Base-by-base conservation (phyloP, 305 asterid genomes). In the Fraxinus xanthoxyloides region DNA sequence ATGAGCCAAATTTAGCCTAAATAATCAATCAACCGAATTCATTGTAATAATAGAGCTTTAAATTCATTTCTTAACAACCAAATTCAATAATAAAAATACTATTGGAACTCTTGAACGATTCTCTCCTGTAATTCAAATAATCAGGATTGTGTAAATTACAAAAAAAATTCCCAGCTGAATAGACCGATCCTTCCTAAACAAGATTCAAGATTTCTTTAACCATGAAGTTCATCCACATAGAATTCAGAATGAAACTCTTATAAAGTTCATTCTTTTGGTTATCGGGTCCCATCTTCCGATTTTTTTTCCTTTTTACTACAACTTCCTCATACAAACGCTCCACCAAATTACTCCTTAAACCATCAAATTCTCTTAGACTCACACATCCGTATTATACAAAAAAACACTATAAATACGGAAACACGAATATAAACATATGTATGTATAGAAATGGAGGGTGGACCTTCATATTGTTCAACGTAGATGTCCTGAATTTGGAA, bases 391-490 rank as follows among this genome's bases (percentile, higher is more conserved):
- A 17, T 9, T 61, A 63, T 8, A 24, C 5, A 7, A 36, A 65
- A 26, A 65, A 73, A 82, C 31, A 69, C 8, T 63, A 12, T 28
- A 9, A 63, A 65, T 15, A 31, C 13, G 40, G 75, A 69, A 69
- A 31, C 75, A 70, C 38, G 24, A 35, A 31, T 70, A 30, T 13
- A 69, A 30, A 24, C 23, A 75, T 46, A 77, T 35, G 82, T 69
- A 56, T 13, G 75, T 56, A 70, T 70, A 70, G 56, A 84, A 46
- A 72, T 32, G 59, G 69, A 72, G 61, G 43, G 24, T 28, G 43
- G 59, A 95, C 99, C 98, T 92, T 94, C 97, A 72, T 86, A 85
- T 74, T 92, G 97, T 76, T 92, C 97, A 81, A 95, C 91, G 85
- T 84, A 89, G 12, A 95, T 85, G 84, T 94, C 98, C 24, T 89